These are phyloP conservation scores for Ceratobasidium theobromae DNA, from an alignment of 1,284 basidiomycete species.

Conservation along the genomic window DNA sequence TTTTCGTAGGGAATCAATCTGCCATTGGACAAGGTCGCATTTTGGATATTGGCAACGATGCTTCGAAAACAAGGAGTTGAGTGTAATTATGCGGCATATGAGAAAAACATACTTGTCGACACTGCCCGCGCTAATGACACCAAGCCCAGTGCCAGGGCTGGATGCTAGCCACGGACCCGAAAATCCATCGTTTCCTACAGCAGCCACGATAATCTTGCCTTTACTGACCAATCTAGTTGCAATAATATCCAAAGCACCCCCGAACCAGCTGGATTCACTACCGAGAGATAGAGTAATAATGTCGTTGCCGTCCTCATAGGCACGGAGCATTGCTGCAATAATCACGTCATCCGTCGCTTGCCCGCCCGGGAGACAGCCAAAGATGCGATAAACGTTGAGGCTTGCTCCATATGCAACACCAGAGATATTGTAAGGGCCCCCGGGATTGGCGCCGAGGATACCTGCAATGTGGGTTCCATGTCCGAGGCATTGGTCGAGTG, in stretches of 20 bases:
- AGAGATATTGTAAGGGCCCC: slow-evolving; percentile 40
- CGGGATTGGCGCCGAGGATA: slow-evolving; percentile 43
- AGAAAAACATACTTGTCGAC: slow-evolving; percentile 35
- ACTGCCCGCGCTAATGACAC: slow-evolving; percentile 34
- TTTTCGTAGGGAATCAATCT: slow-evolving; percentile 35
- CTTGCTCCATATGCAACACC: slow-evolving; percentile 29
- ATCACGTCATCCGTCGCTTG: slow-evolving; percentile 22
- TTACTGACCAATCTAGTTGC: slow-evolving; percentile 42
- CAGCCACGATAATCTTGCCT: slow-evolving; percentile 42
- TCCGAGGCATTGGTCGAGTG: slow-evolving; percentile 44
- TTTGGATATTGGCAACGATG: slow-evolving; percentile 5
- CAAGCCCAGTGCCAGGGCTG: slow-evolving; percentile 31
- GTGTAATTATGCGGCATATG: neutral
- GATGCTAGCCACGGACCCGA: slow-evolving; percentile 33
- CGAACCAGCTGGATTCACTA: slow-evolving; percentile 42
- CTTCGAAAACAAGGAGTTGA: neutral
- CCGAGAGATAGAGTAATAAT: slow-evolving; percentile 48
- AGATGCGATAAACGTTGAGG: slow-evolving; percentile 28
- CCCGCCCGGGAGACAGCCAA: slow-evolving; percentile 30
- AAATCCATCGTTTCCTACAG: slow-evolving; percentile 35
- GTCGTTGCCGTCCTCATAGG: slow-evolving; percentile 44
- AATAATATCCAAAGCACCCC: slow-evolving; percentile 41
- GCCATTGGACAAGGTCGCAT: slow-evolving; percentile 30
- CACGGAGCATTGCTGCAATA: slow-evolving; percentile 35
- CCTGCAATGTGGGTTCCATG: slow-evolving; percentile 47